A percentile compares a stretch with the other conserved stretches of the same genome.
These are phyloP conservation scores for Phytopythium montanum DNA, from an alignment of 352 stramenopile genomes.

Conservation along the genomic window DNA sequence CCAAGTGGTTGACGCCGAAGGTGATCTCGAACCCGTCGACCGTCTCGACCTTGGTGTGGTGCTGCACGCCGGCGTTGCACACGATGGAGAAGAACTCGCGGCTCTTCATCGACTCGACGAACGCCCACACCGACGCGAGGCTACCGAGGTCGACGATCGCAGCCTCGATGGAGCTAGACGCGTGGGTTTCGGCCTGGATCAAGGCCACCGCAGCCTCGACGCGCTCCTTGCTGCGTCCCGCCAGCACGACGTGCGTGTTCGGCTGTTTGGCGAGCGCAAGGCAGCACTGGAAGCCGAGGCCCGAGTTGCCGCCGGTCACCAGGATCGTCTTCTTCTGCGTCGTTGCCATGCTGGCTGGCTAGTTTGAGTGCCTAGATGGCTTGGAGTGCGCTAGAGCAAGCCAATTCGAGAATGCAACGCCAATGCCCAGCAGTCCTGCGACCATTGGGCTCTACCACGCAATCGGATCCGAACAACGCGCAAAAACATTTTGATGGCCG, in stretches of 20 bases:
- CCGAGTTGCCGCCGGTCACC: slow-evolving; percentile 31
- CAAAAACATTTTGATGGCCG: not conserved
- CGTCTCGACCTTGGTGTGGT: slow-evolving; percentile 12
- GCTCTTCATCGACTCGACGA: slow-evolving; percentile 18
- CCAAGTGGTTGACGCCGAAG: slow-evolving; percentile 35
- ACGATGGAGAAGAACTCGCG: slow-evolving; percentile 34
- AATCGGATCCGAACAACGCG: not conserved
- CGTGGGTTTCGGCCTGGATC: not conserved
- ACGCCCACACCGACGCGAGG: slow-evolving; percentile 22
- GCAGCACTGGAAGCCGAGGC: slow-evolving; percentile 29
- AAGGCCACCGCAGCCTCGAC: slow-evolving; percentile 11
- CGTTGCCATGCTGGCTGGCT: not conserved
- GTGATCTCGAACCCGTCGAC: slow-evolving; percentile 33
- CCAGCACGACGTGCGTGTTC: slow-evolving; percentile 26
- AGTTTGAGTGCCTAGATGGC: not conserved
- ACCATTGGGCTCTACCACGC: not conserved
- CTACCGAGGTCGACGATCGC: slow-evolving; percentile 31
- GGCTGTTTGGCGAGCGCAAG: slow-evolving; percentile 18
- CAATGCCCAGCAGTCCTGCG: no score
- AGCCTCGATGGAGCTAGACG: slow-evolving; percentile 13
- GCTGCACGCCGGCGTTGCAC: slow-evolving; percentile 36
- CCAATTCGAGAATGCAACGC: slow-evolving; percentile 1
- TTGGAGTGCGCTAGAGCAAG: not conserved
- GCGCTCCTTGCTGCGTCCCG: slow-evolving; percentile 15
- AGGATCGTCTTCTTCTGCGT: slow-evolving; percentile 13